A percentile compares a stretch with the other conserved stretches of the same genome.
Evolutionary conservation across 805 yeast genomes (phyloP).

Genomic region (Debaryomyces tyrocola): DNA sequence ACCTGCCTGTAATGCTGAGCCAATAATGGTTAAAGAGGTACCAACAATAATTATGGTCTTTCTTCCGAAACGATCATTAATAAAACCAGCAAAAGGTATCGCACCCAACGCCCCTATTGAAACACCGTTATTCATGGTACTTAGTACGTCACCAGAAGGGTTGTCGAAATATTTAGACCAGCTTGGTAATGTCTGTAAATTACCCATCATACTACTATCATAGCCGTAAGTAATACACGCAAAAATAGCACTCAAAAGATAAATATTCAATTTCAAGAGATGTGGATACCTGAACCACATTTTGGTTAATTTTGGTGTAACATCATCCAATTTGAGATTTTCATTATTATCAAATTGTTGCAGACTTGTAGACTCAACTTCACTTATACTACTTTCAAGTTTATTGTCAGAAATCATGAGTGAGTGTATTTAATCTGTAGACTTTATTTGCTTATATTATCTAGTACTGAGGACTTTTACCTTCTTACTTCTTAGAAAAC

Average conservation of each 20-base stretch:
- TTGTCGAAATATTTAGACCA: conserved; percentile 23
- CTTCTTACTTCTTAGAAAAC: too few relatives aligned
- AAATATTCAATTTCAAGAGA: conserved; percentile 8
- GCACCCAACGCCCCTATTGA: conserved; percentile 77
- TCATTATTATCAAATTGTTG: too few relatives aligned
- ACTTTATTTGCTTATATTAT: too few relatives aligned
- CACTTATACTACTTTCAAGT: too few relatives aligned
- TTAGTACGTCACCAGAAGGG: conserved; percentile 36
- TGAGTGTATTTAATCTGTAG: too few relatives aligned
- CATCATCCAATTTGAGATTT: conserved; percentile 14
- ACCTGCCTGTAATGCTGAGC: conserved; percentile 32
- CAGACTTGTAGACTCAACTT: too few relatives aligned
- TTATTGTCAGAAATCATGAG: too few relatives aligned
- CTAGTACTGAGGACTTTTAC: too few relatives aligned
- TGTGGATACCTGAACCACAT: conserved; percentile 8
- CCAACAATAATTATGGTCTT: conserved; percentile 33
- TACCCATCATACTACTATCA: conserved; percentile 21
- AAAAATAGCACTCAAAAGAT: conserved; percentile 6
- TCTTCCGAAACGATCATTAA: conserved; percentile 41
- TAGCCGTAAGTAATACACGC: conserved; percentile 15
- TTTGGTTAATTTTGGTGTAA: conserved; percentile 10
- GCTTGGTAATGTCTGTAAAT: conserved; percentile 15
- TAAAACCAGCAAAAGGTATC: conserved; percentile 48
- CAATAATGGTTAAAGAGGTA: conserved; percentile 34
- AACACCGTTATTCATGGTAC: conserved; percentile 68